Conservation (phyloP, 257 asterid species). For the Solanum clarkiae region DNA sequence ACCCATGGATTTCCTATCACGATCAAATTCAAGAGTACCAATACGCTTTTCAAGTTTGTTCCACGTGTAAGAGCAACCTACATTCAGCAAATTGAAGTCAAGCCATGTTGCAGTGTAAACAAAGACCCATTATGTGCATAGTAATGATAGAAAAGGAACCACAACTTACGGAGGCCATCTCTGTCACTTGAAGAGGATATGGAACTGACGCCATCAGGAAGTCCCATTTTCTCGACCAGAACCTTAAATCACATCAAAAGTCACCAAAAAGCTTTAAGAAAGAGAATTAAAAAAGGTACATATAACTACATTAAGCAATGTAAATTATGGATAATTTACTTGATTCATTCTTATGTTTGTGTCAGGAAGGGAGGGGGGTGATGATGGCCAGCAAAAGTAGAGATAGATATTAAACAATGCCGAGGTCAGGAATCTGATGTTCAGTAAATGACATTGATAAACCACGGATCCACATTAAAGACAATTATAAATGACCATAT, state of each 20-base stretch:
- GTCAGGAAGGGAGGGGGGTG: background rate
- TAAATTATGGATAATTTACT: background rate
- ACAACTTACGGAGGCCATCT: conserved; percentile 60
- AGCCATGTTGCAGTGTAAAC: background rate
- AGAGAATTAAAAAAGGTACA: background rate
- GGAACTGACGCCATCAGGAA: conserved; percentile 45
- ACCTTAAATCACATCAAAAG: conserved; percentile 39
- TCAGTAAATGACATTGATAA: background rate
- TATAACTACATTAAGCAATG: background rate
- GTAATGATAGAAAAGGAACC: background rate
- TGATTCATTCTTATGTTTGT: background rate
- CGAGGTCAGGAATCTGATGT: background rate
- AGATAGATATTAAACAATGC: background rate
- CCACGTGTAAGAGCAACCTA: conserved; percentile 73
- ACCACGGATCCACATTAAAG: background rate
- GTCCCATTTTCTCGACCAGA: conserved; percentile 97
- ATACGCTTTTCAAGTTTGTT: conserved; percentile 61
- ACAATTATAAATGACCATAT: background rate
- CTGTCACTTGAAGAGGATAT: conserved; percentile 36
- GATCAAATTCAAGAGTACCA: conserved; percentile 98
- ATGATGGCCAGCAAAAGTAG: background rate
- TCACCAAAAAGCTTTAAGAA: background rate
- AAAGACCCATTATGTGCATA: background rate
- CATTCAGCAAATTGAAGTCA: conserved; percentile 12
- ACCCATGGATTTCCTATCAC: conserved; percentile 98